phyloP scores from a whole-genome alignment of 192 early-diverging fungal genomes.

The Gaertneriomyces semiglobifer region DNA sequence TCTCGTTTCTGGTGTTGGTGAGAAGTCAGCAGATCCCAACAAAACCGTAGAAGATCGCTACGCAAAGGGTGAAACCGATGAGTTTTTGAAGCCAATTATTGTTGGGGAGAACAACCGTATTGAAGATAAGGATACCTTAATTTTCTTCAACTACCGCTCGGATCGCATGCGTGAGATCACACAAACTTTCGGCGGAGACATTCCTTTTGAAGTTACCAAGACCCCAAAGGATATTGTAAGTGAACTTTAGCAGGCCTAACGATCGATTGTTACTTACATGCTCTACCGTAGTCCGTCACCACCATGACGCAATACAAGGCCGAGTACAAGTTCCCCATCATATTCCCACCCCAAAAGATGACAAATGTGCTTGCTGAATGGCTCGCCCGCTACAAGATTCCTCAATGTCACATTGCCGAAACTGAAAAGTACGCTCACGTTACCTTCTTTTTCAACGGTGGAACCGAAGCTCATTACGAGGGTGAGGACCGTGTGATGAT shows the following conservation, averaged over 20 bases:
- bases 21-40: conserved; percentile 61
- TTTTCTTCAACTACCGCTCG: conserved; percentile 98
- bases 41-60: conserved; percentile 79
- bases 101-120: conserved; percentile 75
- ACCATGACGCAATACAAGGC: conserved; percentile 98
- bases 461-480: conserved; percentile 85
- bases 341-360: conserved; percentile 97
- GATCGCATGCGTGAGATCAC: conserved; percentile 96
- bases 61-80: conserved; percentile 90
- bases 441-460: conserved; percentile 99
- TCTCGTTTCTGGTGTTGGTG: conserved; percentile 68
- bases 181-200: conserved; percentile 80
- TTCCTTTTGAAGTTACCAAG: conserved; percentile 76
- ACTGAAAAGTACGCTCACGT: conserved; percentile 99
- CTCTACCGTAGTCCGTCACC: conserved; percentile 60
- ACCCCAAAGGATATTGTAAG: conserved; percentile 73
- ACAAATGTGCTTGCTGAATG: conserved; percentile 97
- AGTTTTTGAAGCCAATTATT: conserved; percentile 99
- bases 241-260: conserved; percentile 6
- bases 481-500: conserved; percentile 89
- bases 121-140: conserved; percentile 81
- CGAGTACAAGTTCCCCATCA: conserved; percentile 91
- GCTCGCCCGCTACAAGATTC: conserved; percentile 81
- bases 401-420: conserved; percentile 96
- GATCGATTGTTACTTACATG: conserved; percentile 17